Base-by-base conservation (phyloP, 257 asterid genomes). In the Echium plantagineum region DNA sequence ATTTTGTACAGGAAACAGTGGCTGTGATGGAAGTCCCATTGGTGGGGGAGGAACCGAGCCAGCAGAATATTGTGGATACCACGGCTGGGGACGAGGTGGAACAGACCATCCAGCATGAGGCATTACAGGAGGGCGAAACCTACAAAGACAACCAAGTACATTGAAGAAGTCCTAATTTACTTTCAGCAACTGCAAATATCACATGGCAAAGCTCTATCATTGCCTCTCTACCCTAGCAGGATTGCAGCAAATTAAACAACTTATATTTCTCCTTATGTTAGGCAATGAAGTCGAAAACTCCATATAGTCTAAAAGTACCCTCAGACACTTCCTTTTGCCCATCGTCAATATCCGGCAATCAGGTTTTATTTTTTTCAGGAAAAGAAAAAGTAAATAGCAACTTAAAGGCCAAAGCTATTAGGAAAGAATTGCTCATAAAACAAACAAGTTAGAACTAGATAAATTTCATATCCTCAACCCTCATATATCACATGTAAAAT, bases 1-100 rank as follows among this genome's bases (percentile, higher is more conserved):
- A 67, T 78, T 85, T 72, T 87, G 97, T 64, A 90, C 85, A 59
- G 97, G 94, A 70, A 90, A 90, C 71, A 90, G 61, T 26, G 97
- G 97, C 67, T 83, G 94, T 57, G 78, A 90, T 20, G 87, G 85
- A 80, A 81, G 32, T 62, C 93, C 94, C 64, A 72, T 53, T 24
- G 83, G 83, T 31, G 87, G 78, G 54, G 89, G 69, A 26, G 89
- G 83, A 65, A 72, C 80, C 18, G 95, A 77, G 57, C 64, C 74
- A 74, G 75, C 78, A 32, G 91, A 81, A 75, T 74, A 79, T 67
- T 80, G 96, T 22, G 89, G 80, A 78, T 83, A 85, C 97, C 94
- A 87, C 31, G 75, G 78, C 62, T 80, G 96, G 31, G 90, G 97
- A 19, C 84, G 94, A 53, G 88, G 81, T 18, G 83, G 75, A 66